Evolutionary conservation across 768 basidiomycete species (phyloP).

Genomic region (Russula olivacea): DNA sequence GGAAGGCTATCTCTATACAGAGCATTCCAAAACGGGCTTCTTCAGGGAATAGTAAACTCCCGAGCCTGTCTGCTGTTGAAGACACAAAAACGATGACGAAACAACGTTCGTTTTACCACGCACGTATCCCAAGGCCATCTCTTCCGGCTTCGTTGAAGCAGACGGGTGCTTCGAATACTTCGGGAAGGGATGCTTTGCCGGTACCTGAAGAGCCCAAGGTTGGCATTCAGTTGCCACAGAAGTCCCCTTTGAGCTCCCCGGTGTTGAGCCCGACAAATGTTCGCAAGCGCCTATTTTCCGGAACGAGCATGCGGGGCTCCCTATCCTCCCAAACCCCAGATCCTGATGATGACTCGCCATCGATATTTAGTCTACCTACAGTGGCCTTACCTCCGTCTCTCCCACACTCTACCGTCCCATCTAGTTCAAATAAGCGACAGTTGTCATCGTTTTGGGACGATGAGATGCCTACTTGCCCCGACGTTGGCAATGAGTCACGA

Average conservation of each 20-base stretch:
- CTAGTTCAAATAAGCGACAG: neutral
- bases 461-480: conserved; percentile 34
- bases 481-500: conserved; percentile 32
- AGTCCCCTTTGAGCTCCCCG: conserved; percentile 14
- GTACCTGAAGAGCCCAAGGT: conserved; percentile 20
- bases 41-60: conserved; percentile 30
- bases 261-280: conserved; percentile 27
- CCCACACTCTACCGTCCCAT: conserved; percentile 8
- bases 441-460: conserved; percentile 48
- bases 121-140: conserved; percentile 49
- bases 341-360: conserved; percentile 49
- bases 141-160: conserved; percentile 35
- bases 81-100: conserved; percentile 40
- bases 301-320: conserved; percentile 44
- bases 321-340: conserved; percentile 42
- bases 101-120: conserved; percentile 59
- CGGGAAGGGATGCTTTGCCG: conserved; percentile 7
- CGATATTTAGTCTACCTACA: conserved; percentile 43
- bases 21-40: conserved; percentile 35
- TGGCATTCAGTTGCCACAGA: conserved; percentile 19
- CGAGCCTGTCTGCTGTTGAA: conserved; percentile 31
- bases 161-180: conserved; percentile 24
- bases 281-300: conserved; percentile 60
- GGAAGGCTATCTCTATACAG: conserved; percentile 54
- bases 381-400: neutral